Evolutionary conservation across 2,329 filamentous ascomycete genomes (phyloP).

Genomic region (Endoconidiophora polonica): DNA sequence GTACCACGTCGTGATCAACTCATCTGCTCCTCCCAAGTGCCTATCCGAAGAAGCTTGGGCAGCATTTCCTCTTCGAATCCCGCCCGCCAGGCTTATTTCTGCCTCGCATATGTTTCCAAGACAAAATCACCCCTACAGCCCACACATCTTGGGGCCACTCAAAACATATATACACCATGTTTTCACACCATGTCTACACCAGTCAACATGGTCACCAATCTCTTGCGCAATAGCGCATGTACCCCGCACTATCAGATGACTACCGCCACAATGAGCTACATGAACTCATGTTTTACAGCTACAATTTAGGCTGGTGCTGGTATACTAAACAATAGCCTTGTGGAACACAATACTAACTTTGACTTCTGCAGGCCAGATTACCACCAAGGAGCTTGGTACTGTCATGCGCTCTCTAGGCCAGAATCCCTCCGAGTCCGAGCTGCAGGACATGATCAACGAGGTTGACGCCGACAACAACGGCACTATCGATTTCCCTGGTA

Average conservation of each 20-base stretch:
- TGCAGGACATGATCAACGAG: slow-evolving; percentile 91
- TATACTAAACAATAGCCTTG: slow-evolving; percentile 15
- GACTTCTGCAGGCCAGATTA: slow-evolving; percentile 56
- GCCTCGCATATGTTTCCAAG: no score
- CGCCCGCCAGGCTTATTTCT: no score
- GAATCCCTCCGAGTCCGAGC: slow-evolving; percentile 77
- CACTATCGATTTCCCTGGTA: slow-evolving; percentile 83
- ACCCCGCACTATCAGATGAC: slow-evolving; percentile 9
- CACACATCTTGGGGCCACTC: no score
- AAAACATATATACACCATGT: not conserved
- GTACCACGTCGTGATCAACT: not conserved
- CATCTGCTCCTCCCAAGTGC: not conserved
- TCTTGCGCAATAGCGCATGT: slow-evolving; percentile 2
- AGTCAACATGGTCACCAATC: no score
- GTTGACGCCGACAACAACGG: slow-evolving; percentile 86
- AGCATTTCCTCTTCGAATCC: no score
- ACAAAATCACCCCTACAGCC: no score
- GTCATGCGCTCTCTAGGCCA: slow-evolving; percentile 83
- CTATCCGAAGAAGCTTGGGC: not conserved
- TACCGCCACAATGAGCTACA: no score
- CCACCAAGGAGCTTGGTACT: slow-evolving; percentile 76
- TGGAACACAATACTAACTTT: slow-evolving; percentile 2
- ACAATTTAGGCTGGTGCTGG: slow-evolving; percentile 3
- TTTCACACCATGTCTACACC: not conserved
- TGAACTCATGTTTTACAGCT: not conserved